phyloP scores from a whole-genome alignment of 768 basidiomycete genomes.

The Coprinopsis sp. region DNA sequence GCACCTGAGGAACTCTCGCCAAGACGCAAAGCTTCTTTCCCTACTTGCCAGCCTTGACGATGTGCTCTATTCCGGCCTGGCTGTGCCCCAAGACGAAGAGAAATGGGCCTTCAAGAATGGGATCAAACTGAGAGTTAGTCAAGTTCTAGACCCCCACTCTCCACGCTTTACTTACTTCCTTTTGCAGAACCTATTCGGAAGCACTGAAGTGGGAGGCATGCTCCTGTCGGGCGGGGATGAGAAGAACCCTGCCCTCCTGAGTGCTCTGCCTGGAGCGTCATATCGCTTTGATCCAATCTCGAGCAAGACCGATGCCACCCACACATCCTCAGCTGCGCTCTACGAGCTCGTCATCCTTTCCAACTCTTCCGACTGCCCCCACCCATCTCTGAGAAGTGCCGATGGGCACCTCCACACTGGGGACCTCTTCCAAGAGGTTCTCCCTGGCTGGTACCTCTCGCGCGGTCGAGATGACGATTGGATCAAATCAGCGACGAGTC shows the following conservation, averaged over 20 bases:
- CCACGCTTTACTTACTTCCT: constrained; percentile 20
- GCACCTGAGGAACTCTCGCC: constrained; percentile 57
- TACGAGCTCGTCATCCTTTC: constrained; percentile 68
- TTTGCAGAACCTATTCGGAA: constrained; percentile 72
- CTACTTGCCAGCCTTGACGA: constrained; percentile 56
- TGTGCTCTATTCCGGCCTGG: constrained; percentile 61
- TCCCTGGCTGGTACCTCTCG: constrained; percentile 55
- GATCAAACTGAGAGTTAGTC: constrained; percentile 57
- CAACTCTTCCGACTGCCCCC: constrained; percentile 66
- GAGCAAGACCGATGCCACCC: constrained; percentile 35
- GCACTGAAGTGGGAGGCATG: constrained; percentile 76
- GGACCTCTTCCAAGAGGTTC: constrained; percentile 68
- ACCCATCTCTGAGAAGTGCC: constrained; percentile 45
- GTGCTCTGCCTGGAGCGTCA: constrained; percentile 54
- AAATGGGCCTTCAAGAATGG: constrained; percentile 63
- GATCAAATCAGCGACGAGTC: constrained; percentile 78
- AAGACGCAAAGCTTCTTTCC: constrained; percentile 56
- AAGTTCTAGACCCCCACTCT: constrained; percentile 13
- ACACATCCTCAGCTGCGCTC: constrained; percentile 52
- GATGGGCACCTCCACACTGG: constrained; percentile 80
- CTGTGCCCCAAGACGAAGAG: constrained; percentile 64
- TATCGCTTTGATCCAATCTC: constrained; percentile 66
- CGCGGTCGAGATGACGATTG: constrained; percentile 79
- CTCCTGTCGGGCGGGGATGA: constrained; percentile 57
- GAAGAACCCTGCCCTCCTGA: constrained; percentile 47